These are phyloP conservation scores for Candida jianshihensis DNA, from an alignment of 805 yeast genomes.

Conservation along the genomic window DNA sequence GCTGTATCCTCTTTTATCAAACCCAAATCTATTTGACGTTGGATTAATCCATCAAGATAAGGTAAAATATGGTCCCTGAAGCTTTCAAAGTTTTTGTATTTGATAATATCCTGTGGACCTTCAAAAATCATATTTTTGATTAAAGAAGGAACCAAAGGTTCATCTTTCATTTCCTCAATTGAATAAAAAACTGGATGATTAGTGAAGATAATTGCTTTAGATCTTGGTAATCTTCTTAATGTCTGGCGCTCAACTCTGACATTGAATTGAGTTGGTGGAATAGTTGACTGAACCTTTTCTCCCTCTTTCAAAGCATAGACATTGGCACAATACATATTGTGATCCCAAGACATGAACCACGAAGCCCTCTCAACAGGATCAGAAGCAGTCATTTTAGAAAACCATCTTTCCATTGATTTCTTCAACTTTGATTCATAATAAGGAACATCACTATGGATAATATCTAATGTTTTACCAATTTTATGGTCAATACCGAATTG, in stretches of 20 bases:
- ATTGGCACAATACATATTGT: conserved; percentile 47
- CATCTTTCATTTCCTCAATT: conserved; percentile 76
- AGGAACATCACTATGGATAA: conserved; percentile 64
- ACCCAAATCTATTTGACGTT: conserved; percentile 52
- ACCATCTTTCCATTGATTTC: conserved; percentile 70
- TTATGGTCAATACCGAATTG: conserved; percentile 57
- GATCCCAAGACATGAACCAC: conserved; percentile 73
- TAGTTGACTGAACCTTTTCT: conserved; percentile 39
- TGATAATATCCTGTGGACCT: conserved; percentile 58
- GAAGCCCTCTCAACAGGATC: conserved; percentile 70
- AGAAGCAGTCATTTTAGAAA: conserved; percentile 49
- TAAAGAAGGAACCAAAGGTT: conserved; percentile 65
- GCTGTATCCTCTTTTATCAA: conserved; percentile 50
- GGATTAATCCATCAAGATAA: conserved; percentile 49
- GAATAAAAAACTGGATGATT: conserved; percentile 76
- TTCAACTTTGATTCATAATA: conserved; percentile 59
- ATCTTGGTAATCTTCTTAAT: conserved; percentile 56
- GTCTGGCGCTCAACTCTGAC: conserved; percentile 73
- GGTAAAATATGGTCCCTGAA: conserved; percentile 54
- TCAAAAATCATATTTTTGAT: conserved; percentile 55
- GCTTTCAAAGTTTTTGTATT: conserved; percentile 54
- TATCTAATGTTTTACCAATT: conserved; percentile 54
- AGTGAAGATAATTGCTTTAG: conserved; percentile 62
- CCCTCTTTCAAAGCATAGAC: conserved; percentile 43
- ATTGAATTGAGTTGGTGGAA: conserved; percentile 46